These are phyloP conservation scores for Halocafeteria seosinensis DNA, from an alignment of 108 stramenopile genomes.

Conservation along the genomic window DNA sequence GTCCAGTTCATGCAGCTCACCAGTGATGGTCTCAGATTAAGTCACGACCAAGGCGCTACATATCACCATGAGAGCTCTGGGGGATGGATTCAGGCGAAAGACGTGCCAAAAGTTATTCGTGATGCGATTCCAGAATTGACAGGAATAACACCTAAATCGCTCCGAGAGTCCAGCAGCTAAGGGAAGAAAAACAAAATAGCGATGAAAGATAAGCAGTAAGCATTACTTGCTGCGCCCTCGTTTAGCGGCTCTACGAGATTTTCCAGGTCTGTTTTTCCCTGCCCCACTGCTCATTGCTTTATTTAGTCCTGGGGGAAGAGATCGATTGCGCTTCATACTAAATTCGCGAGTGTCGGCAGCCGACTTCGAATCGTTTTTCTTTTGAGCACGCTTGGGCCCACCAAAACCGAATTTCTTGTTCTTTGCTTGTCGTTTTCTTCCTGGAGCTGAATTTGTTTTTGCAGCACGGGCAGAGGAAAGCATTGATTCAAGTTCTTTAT, in stretches of 20 bases:
- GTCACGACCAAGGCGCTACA: too few relatives aligned
- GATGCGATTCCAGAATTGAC: too few relatives aligned
- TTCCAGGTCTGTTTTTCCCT: not conserved
- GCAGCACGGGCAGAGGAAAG: conserved; percentile 5
- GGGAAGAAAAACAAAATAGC: too few relatives aligned
- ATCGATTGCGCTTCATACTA: not conserved
- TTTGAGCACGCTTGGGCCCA: conserved; percentile 16
- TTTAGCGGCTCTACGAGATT: not conserved
- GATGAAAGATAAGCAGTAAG: too few relatives aligned
- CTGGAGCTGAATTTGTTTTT: not conserved
- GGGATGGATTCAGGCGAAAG: too few relatives aligned
- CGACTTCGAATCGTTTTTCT: not conserved
- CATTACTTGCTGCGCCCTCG: too few relatives aligned
- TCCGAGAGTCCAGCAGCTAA: too few relatives aligned
- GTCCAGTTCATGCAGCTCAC: too few relatives aligned
- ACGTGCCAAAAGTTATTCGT: too few relatives aligned
- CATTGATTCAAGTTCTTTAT: conserved; percentile 24
- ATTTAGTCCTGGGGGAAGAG: not conserved
- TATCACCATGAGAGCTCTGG: too few relatives aligned
- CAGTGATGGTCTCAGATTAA: too few relatives aligned
- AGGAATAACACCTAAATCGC: too few relatives aligned
- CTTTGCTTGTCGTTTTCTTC: conserved; percentile 18
- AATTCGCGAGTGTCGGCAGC: not conserved
- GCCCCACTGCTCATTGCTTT: not conserved
- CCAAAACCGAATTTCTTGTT: conserved; percentile 42